phyloP scores from a whole-genome alignment of 2,329 filamentous ascomycete species.

The Endocalyx cinctus region DNA sequence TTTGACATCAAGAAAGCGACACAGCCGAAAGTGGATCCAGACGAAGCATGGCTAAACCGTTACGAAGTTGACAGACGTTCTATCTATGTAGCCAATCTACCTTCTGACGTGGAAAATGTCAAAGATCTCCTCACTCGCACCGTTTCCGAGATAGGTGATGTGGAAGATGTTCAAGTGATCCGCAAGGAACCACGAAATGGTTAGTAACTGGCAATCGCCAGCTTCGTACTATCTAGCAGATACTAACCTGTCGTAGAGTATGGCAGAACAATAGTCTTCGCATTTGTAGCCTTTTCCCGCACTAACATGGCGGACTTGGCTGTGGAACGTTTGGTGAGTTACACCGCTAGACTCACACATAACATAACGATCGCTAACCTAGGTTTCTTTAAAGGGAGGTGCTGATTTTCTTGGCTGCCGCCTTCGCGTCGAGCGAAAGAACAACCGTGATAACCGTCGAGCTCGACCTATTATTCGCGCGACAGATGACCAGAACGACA shows the following conservation, averaged over 20 bases:
- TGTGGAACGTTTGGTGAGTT: slow-evolving; percentile 32
- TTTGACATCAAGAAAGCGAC: slow-evolving; percentile 28
- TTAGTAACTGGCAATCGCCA: no score
- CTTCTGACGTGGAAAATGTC: slow-evolving; percentile 16
- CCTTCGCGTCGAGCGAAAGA: slow-evolving; percentile 36
- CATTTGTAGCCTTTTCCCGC: slow-evolving; percentile 35
- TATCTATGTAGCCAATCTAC: slow-evolving; percentile 29
- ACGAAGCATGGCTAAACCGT: slow-evolving; percentile 24
- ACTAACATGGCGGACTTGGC: slow-evolving; percentile 33
- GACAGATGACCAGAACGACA: background rate
- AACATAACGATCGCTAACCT: no score
- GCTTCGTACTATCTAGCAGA: no score
- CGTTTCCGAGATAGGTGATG: slow-evolving; percentile 20
- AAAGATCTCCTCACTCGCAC: slow-evolving; percentile 19
- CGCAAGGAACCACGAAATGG: slow-evolving; percentile 17
- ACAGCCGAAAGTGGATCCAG: slow-evolving; percentile 18
- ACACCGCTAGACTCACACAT: no score
- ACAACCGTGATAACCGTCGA: slow-evolving; percentile 12
- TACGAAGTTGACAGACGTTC: slow-evolving; percentile 31
- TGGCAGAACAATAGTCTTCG: slow-evolving; percentile 21
- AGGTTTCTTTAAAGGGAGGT: slow-evolving; percentile 32
- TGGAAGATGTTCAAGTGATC: slow-evolving; percentile 25
- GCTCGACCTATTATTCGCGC: background rate
- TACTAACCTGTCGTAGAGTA: slow-evolving; percentile 12
- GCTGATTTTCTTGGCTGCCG: slow-evolving; percentile 24